Evolutionary conservation across 2,329 filamentous ascomycete species (phyloP), one percentile per base, ranked within the genome.

Genomic region (Coniochaeta sp.): DNA sequence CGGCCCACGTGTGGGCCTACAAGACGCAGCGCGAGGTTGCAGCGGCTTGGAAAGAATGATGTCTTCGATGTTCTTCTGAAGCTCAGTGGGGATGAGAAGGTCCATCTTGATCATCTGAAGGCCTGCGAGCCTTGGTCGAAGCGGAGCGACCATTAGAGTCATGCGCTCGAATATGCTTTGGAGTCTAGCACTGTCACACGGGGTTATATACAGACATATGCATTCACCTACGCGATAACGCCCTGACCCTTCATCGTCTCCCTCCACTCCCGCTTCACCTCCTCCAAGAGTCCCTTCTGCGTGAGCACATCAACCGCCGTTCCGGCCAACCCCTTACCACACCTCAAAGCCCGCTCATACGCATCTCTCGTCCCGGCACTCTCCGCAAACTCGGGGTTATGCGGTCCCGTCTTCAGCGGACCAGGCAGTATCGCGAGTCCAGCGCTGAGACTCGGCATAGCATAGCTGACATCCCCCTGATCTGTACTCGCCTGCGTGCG

Each of bases 391-490:
- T 74, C 71, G 0, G 74, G 71, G 7, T 72, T 83, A 53, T 79
- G 79, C 18, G 78, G 78, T 0, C 75, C 72, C 12, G 63, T 65
- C 1, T 70, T 71, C 2, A 69, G 67, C 3, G 67, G 65, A 0
- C 73, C 71, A 3, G 77, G 71, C 14, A 65, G 67, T 52, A 82
- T 79, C 24, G 69, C 68, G 58, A 82, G 83, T 6, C 73, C 73
- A 1, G 71, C 67, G 51, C 71, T 77, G 31, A 84, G 61, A 50
- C 75, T 78, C 33, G 80, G 81, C 68, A 82, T 72, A 1, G 70
- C 75, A 58, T 83, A 76, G 56, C 75, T 81, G 51, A 83, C 63
- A 55, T 84, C 73, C 0, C 81, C 81, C 64, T 82, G 78, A 59
- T 84, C 81, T 0, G 78, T 82, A 56, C 76, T 80, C 4, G 79